Evolutionary conservation across 2,329 filamentous ascomycete species (phyloP).

Genomic region (Epichloe gansuensis): DNA sequence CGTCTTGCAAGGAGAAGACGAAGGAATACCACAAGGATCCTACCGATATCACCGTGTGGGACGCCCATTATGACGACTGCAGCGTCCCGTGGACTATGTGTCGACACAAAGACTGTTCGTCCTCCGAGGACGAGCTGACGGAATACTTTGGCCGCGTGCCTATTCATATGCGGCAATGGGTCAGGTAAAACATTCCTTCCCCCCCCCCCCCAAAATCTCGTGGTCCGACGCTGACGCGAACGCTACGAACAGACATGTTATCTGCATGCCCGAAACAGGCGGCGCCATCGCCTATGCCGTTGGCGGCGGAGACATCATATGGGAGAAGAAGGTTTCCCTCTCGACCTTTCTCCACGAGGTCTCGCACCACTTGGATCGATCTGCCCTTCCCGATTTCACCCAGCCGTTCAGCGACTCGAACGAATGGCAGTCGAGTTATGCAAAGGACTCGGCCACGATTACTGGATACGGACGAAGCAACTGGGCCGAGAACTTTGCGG

Average conservation of each 20-base stretch:
- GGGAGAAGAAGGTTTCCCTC: no score
- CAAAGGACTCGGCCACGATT: not conserved
- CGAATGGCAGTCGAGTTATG: not conserved
- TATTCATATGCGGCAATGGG: conserved; percentile 15
- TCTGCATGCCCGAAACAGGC: not conserved
- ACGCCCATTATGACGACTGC: conserved; percentile 17
- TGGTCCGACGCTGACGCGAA: no score
- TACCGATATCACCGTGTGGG: conserved; percentile 14
- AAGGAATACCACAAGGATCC: conserved; percentile 8
- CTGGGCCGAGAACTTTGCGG: not conserved
- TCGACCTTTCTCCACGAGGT: not conserved
- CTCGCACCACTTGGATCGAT: not conserved
- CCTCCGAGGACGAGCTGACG: conserved; percentile 13
- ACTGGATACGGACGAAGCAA: not conserved
- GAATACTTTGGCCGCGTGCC: conserved; percentile 18
- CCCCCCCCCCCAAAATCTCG: no score
- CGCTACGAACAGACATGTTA: not conserved
- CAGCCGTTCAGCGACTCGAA: not conserved
- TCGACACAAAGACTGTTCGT: conserved; percentile 14
- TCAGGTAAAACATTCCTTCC: conserved; percentile 5
- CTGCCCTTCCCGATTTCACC: not conserved
- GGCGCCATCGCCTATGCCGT: not conserved
- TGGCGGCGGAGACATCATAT: not conserved
- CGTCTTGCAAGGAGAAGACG: conserved; percentile 10
- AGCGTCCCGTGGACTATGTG: conserved; percentile 18